Base-by-base conservation (phyloP, 768 basidiomycete genomes). In the Russula griseocarnosa region DNA sequence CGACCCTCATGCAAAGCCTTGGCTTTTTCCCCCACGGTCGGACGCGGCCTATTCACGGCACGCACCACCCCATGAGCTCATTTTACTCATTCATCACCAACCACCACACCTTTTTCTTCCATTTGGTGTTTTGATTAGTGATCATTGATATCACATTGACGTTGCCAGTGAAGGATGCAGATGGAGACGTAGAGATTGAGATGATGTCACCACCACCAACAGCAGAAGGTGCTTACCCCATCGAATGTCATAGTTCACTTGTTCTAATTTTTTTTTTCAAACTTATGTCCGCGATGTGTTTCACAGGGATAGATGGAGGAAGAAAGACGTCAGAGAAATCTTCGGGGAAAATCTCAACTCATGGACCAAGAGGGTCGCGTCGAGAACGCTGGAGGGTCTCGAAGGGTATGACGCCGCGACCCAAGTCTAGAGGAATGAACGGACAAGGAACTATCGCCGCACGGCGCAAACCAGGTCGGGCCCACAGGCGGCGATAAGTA, bases 321-420 rank as follows among this genome's bases (percentile, higher is more conserved):
- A 47, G 67, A n/a, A 47, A 20, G 4, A 67, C 71, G 30, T 49
- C 70, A 28, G 63, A 70, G n/a, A 60, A 73, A 28, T 74, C 74
- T 52, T 68, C 69, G 61, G 64, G 70, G 52, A 71, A 72, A 62
- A 79, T 94, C 66, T 94, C 92, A 10, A 95, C 93, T 3, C 90
- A 94, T 69, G 93, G 92, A 14, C 82, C 86, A 3, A 84, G 92
- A 36, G 78, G 80, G 55, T 88, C 90, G 54, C 79, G 93, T 64
- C 80, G 90, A 66, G 92, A 93, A 72, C 79, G 85, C 67, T 95
- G 93, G 93, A 78, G 92, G 72, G 76, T 76, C 61, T 87, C 92
- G 26, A 95, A 93, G 72, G 93, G 93, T 34, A 70, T 90, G 74
- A 71, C 77, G 9, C 75, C 84, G 28, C 73, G 82, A 67, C 78